Conservation (phyloP, 2,329 filamentous ascomycete genomes). For the Aspergillus viridinutans region DNA sequence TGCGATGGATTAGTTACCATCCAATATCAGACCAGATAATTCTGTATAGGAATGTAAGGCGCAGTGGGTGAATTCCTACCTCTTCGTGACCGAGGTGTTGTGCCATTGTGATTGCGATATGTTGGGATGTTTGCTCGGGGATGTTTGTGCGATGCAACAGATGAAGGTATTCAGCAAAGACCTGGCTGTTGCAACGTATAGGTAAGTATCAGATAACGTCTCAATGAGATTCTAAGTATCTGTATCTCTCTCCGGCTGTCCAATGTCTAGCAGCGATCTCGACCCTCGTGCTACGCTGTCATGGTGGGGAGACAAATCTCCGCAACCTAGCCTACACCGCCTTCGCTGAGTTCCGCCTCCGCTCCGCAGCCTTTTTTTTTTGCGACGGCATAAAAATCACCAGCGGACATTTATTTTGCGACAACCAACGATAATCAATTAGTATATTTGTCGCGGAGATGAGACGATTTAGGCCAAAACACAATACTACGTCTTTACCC, state of each 20-base stretch:
- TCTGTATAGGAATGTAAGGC: neutral
- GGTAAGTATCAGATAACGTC: neutral
- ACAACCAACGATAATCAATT: neutral
- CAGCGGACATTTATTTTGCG: neutral
- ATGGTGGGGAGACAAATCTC: slow-evolving; percentile 9
- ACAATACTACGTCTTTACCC: slow-evolving; percentile 42
- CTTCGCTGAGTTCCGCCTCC: slow-evolving; percentile 17
- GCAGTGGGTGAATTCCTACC: slow-evolving; percentile 23
- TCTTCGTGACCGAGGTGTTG: slow-evolving; percentile 40
- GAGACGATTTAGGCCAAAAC: slow-evolving; percentile 26
- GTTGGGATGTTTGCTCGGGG: neutral
- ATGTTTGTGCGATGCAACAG: neutral
- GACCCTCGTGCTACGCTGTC: neutral
- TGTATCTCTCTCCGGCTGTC: neutral
- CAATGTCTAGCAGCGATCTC: neutral
- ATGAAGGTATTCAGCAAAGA: neutral
- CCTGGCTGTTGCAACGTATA: neutral
- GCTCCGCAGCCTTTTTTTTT: slow-evolving; percentile 14
- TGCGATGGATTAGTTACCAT: slow-evolving; percentile 13
- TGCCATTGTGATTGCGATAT: slow-evolving; percentile 22
- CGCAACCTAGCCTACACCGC: slow-evolving; percentile 14
- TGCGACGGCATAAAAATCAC: slow-evolving; percentile 15
- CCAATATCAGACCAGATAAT: neutral
- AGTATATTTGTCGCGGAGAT: slow-evolving; percentile 19
- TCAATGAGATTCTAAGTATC: neutral